Evolutionary conservation across 345 rosid species (phyloP).

Genomic region (Mangifera indica): DNA sequence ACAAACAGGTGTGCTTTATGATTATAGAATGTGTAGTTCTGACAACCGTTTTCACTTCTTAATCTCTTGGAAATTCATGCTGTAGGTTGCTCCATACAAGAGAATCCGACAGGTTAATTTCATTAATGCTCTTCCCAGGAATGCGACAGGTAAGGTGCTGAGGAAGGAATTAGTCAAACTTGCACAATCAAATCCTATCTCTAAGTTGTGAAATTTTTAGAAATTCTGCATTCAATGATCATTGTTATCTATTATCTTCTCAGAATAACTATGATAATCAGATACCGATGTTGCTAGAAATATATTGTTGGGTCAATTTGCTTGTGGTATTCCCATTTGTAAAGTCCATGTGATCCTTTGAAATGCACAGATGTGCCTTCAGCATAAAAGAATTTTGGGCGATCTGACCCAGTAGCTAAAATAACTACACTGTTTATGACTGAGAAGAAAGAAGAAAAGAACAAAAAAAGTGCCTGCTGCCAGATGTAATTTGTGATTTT

Average conservation of each 20-base stretch:
- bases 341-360: too few relatives aligned
- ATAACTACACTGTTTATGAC: too few relatives aligned
- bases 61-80: background rate
- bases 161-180: constrained; percentile 44
- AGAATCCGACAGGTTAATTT: constrained; percentile 39
- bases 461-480: background rate
- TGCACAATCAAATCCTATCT: constrained; percentile 21
- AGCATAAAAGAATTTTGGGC: too few relatives aligned
- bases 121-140: constrained; percentile 47
- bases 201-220: constrained; percentile 35
- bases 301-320: too few relatives aligned
- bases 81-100: constrained; percentile 59
- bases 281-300: too few relatives aligned
- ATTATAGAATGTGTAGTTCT: background rate
- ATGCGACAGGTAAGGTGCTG: constrained; percentile 49
- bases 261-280: too few relatives aligned
- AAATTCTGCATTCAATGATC: too few relatives aligned
- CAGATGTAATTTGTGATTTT: background rate
- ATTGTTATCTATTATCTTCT: too few relatives aligned
- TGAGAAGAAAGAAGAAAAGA: background rate
- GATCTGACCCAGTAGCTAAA: too few relatives aligned
- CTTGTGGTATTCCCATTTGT: too few relatives aligned
- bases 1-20: constrained; percentile 32
- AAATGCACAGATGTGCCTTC: too few relatives aligned
- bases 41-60: background rate